phyloP scores from a whole-genome alignment of 768 basidiomycete genomes.

The Tulasnella sp. region DNA sequence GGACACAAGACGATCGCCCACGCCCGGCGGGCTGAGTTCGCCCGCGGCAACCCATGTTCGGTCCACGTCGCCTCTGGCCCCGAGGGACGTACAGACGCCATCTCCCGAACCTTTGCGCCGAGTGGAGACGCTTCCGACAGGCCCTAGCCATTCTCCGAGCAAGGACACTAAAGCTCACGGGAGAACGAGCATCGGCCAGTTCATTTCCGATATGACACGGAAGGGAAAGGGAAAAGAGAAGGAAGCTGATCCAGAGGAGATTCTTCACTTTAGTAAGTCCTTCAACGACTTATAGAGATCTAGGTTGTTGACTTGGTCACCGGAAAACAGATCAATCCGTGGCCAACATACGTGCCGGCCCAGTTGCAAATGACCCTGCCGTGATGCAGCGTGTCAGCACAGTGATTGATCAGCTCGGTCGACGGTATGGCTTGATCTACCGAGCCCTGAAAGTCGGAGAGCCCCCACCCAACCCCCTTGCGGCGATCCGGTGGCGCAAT shows the following conservation, averaged over 20 bases:
- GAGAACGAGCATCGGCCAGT: slow-evolving; percentile 12
- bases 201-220: slow-evolving; percentile 20
- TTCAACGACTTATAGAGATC: background rate
- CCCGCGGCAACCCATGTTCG: background rate
- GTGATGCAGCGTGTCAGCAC: slow-evolving; percentile 30
- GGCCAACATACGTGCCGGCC: background rate
- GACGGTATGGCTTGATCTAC: slow-evolving; percentile 31
- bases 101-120: slow-evolving; percentile 8
- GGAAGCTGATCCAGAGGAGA: background rate
- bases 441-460: slow-evolving; percentile 28
- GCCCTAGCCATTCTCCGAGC: background rate
- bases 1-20: background rate
- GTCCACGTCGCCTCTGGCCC: slow-evolving; percentile 14
- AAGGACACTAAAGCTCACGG: slow-evolving; percentile 1
- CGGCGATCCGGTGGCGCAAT: slow-evolving; percentile 35
- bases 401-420: slow-evolving; percentile 30
- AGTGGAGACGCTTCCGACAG: background rate
- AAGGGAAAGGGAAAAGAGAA: slow-evolving; percentile 26
- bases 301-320: background rate
- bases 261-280: background rate
- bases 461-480: slow-evolving; percentile 30
- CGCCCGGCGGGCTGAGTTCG: background rate
- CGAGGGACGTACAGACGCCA: background rate
- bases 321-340: background rate
- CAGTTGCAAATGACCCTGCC: slow-evolving; percentile 6